Conservation (phyloP, 176 grass and related monocot species). For the Hyparrhenia diplandra region DNA sequence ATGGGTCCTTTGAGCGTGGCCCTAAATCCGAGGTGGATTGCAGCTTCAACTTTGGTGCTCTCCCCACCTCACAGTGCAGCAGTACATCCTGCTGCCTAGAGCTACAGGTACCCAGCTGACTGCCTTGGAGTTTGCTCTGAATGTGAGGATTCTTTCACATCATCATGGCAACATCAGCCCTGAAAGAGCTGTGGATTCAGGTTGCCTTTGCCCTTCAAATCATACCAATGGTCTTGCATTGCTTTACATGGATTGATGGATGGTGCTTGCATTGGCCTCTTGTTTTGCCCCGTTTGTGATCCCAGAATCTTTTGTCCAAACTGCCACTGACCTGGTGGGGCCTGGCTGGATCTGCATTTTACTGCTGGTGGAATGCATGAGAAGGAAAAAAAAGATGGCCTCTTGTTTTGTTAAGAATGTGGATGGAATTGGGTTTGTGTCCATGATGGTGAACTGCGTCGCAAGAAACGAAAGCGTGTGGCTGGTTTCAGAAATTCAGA, state of each 20-base stretch:
- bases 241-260: too few relatives aligned
- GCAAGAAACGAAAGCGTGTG: neutral
- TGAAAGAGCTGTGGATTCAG: neutral
- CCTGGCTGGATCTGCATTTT: too few relatives aligned
- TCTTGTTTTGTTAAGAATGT: too few relatives aligned
- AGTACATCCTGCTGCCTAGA: neutral
- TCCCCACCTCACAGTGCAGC: neutral
- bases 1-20: constrained; percentile 9
- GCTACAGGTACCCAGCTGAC: neutral
- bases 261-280: too few relatives aligned
- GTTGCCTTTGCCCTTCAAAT: too few relatives aligned
- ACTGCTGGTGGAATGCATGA: too few relatives aligned
- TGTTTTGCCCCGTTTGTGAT: constrained; percentile 5
- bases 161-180: constrained; percentile 20
- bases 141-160: constrained; percentile 19
- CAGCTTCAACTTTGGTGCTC: constrained; percentile 18
- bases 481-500: neutral
- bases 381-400: too few relatives aligned
- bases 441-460: neutral
- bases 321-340: too few relatives aligned
- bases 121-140: constrained; percentile 15
- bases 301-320: too few relatives aligned
- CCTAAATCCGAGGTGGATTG: constrained; percentile 35
- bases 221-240: neutral
- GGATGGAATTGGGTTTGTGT: neutral